Evolutionary conservation across 2,329 filamentous ascomycete genomes (phyloP).

Genomic region (Ophiostoma ulmi): DNA sequence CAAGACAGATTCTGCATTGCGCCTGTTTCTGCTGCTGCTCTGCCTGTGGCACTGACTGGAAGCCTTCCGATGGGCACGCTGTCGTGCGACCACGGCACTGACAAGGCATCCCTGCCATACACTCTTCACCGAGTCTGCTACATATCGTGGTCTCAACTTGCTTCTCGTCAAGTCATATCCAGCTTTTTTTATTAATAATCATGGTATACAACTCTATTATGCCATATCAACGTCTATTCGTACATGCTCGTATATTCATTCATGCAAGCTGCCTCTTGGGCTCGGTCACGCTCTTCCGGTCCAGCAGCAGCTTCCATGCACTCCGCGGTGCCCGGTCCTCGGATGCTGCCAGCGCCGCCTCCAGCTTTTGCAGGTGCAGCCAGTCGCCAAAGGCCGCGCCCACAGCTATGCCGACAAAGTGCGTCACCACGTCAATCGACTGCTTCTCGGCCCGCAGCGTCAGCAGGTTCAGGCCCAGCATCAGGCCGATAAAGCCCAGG

Average conservation of each 20-base stretch:
- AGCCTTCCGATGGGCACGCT: neutral
- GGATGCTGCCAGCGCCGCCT: constrained; percentile 23
- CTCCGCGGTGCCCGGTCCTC: constrained; percentile 21
- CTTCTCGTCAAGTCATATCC: neutral
- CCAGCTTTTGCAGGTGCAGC: constrained; percentile 33
- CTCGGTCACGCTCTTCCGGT: constrained; percentile 7
- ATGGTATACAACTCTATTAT: neutral
- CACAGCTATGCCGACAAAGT: constrained; percentile 47
- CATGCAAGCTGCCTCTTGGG: neutral
- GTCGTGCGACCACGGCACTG: neutral
- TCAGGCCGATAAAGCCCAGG: constrained; percentile 48
- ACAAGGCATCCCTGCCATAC: neutral
- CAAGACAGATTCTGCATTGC: neutral
- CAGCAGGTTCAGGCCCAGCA: constrained; percentile 48
- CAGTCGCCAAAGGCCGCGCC: constrained; percentile 42
- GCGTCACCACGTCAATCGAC: constrained; percentile 48
- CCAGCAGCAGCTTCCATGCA: constrained; percentile 13
- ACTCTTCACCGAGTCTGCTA: neutral
- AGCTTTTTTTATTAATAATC: neutral
- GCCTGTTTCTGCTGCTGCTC: neutral
- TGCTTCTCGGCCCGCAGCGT: constrained; percentile 42
- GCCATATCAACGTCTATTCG: constrained; percentile 2
- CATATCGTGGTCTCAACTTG: neutral
- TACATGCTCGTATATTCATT: neutral
- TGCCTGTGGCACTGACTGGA: neutral